Base-by-base conservation (phyloP, 2,329 filamentous ascomycete genomes). In the Penicillium sp. region DNA sequence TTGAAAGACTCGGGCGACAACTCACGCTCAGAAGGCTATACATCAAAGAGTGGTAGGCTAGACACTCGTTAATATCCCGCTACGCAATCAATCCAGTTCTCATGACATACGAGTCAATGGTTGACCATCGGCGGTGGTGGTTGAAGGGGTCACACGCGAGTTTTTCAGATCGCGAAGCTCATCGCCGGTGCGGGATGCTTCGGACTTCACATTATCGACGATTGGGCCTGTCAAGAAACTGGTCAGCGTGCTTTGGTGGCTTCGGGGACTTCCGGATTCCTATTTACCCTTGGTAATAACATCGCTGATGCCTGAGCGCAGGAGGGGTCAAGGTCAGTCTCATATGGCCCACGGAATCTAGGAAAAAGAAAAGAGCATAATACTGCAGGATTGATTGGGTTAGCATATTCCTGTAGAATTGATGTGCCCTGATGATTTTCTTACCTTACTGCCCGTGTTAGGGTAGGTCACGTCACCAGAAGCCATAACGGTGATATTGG, bases 41-140 rank as follows among this genome's bases (percentile, higher is more conserved):
- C 75, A 88, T 82, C 76, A 86, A 77, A 65, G 84, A 87, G 73
- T 87, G 85, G 74, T 87, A 87, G 74, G 85, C 81, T 83, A 55
- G 7, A 51, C 19, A n/a, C 21, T 53, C 10, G 52, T 70, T 52
- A 68, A 62, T 50, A 48, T 52, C 55, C 45, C 19, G 16, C 36
- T 46, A 5, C 11, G 23, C 29, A 31, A 41, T 39, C n/a, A 13
- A 21, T 39, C 13, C 38, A 40, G 45, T 39, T 38, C 44, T 36
- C 33, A 44, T 46, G 59, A 72, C 81, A 56, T 79, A 83, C 81
- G 83, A 54, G 85, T 87, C 72, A 87, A 75, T 61, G 83, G 80
- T 71, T 87, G 85, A 62, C 84, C 84, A 64, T 82, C 86, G 53
- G 80, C 80, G 59, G 84, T 80, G 61, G 79, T 80, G 65, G 80